A percentile compares a stretch with the other conserved stretches of the same genome.
phyloP scores from a whole-genome alignment of 73 alveolate species.

The Uronychia setigera region DNA sequence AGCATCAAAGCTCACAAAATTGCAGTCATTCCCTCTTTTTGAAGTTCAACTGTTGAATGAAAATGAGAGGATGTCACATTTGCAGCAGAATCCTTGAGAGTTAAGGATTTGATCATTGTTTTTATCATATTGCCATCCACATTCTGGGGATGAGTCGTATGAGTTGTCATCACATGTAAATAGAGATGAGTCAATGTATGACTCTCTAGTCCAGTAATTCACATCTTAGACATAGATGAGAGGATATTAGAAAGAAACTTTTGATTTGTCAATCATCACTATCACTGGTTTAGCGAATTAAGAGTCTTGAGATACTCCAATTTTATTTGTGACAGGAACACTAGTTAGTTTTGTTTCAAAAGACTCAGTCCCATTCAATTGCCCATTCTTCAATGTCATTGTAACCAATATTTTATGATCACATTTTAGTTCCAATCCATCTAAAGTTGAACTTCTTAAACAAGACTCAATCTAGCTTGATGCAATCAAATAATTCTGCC shows the following conservation, averaged over 20 bases:
- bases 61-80: constrained; percentile 1
- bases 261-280: constrained; percentile 65
- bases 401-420: neutral
- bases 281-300: constrained; percentile 45
- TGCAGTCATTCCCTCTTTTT: constrained; percentile 14
- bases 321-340: neutral
- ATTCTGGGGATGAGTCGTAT: constrained; percentile 5
- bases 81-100: constrained; percentile 16
- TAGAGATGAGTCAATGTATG: constrained; percentile 28
- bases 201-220: constrained; percentile 67
- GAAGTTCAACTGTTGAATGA: neutral
- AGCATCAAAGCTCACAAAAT: constrained; percentile 9
- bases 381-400: neutral
- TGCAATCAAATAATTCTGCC: neutral
- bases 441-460: neutral
- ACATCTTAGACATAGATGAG: constrained; percentile 67
- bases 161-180: constrained; percentile 10
- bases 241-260: constrained; percentile 69
- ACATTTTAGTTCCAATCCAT: neutral
- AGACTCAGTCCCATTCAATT: neutral
- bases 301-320: neutral
- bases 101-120: neutral
- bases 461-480: neutral
- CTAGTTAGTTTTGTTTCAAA: neutral
- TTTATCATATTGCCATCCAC: constrained; percentile 10